phyloP scores from a whole-genome alignment of 2,329 filamentous ascomycete genomes.

The Grosmannia clavigera region DNA sequence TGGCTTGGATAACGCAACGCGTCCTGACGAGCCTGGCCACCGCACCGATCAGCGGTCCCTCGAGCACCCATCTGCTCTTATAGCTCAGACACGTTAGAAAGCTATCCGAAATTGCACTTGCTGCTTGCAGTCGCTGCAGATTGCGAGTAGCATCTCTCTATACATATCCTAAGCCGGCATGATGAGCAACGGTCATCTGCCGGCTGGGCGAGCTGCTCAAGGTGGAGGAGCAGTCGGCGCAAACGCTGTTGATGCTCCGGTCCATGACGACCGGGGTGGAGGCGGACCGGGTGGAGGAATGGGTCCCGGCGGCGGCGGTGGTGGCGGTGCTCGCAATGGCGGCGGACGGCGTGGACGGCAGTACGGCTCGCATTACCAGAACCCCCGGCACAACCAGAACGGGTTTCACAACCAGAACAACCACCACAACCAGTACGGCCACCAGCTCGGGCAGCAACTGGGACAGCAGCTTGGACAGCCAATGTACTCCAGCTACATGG shows the following conservation, averaged over 20 bases:
- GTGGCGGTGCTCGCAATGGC: slow-evolving; percentile 19
- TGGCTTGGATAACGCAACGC: neutral
- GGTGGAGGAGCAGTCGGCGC: slow-evolving; percentile 19
- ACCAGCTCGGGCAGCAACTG: slow-evolving; percentile 22
- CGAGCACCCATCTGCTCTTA: neutral
- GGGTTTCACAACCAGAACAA: slow-evolving; percentile 24
- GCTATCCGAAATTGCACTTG: neutral
- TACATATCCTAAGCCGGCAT: slow-evolving; percentile 49
- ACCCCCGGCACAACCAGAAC: slow-evolving; percentile 18
- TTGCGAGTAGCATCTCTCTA: slow-evolving; percentile 21
- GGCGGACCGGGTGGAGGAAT: slow-evolving; percentile 17
- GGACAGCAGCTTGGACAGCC: slow-evolving; percentile 30
- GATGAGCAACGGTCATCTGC: slow-evolving; percentile 68
- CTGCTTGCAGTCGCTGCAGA: neutral
- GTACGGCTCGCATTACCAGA: slow-evolving; percentile 18
- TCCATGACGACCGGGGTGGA: slow-evolving; percentile 11
- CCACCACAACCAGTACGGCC: slow-evolving; percentile 20
- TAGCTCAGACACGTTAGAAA: neutral
- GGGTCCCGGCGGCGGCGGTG: slow-evolving; percentile 17
- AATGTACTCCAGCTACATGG: slow-evolving; percentile 39
- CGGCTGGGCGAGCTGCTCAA: slow-evolving; percentile 54
- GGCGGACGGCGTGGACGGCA: slow-evolving; percentile 24
- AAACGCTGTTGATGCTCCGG: neutral
- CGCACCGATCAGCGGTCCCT: neutral
- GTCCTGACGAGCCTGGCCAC: neutral